phyloP scores from a whole-genome alignment of 2,329 filamentous ascomycete genomes.

The Trichophyton rubrum region DNA sequence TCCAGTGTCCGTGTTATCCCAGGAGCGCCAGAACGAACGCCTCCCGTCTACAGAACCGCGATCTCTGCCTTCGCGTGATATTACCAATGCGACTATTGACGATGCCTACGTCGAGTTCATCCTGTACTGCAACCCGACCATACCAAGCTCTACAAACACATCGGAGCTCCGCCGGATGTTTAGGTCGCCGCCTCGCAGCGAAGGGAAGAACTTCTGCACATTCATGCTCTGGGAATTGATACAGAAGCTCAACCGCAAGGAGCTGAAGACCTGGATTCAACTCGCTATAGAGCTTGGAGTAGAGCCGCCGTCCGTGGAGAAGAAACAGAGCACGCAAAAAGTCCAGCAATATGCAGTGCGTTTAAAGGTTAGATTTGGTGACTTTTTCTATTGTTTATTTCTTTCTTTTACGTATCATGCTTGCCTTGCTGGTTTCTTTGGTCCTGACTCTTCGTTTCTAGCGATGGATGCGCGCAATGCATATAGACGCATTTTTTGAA shows the following conservation, averaged over 20 bases:
- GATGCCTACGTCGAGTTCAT: conserved; percentile 77
- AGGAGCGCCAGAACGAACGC: conserved; percentile 19
- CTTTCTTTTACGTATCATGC: conserved; percentile 9
- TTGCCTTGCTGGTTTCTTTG: conserved; percentile 1
- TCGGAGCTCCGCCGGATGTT: conserved; percentile 62
- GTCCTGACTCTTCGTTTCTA: conserved; percentile 21
- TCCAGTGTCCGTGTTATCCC: conserved; percentile 20
- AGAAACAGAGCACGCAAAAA: conserved; percentile 82
- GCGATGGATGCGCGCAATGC: conserved; percentile 97
- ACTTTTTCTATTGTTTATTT: not conserved
- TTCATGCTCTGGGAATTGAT: conserved; percentile 69
- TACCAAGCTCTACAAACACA: conserved; percentile 58
- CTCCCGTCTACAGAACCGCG: conserved; percentile 30
- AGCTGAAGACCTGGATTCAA: conserved; percentile 89
- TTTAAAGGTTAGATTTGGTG: conserved; percentile 53
- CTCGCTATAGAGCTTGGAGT: conserved; percentile 78
- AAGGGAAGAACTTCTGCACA: conserved; percentile 73
- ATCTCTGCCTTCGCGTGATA: conserved; percentile 51
- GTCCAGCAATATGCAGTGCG: conserved; percentile 90
- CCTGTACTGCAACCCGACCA: conserved; percentile 77
- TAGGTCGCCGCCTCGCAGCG: conserved; percentile 67
- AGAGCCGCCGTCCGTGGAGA: conserved; percentile 65
- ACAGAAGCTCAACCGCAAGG: conserved; percentile 61
- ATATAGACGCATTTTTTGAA: conserved; percentile 88
- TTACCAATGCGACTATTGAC: conserved; percentile 60